Base-by-base conservation (phyloP, 2,329 filamentous ascomycete genomes). In the Botryosphaeria agaves region DNA sequence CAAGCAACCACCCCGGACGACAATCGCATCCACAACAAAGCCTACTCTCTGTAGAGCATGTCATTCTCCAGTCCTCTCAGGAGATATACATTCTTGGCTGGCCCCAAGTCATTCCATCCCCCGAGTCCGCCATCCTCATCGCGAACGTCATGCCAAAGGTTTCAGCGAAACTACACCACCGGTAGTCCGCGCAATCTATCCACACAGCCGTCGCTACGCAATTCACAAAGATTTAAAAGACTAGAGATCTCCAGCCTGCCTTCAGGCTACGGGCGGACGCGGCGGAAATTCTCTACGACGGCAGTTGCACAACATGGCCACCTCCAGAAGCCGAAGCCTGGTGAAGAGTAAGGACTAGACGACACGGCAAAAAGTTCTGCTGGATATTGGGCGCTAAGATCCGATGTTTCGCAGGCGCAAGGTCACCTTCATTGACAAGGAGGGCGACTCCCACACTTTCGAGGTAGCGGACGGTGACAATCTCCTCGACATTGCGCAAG, bases 391-490 rank as follows among this genome's bases (percentile, higher is more conserved):
- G n/a, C n/a, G n/a, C n/a, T n/a, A n/a, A n/a, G n/a, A n/a, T n/a
- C n/a, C 20, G 28, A 26, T 24, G 8, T 11, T 24, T 12, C 16
- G 8, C 39, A 91, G 84, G 53, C 69, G 92, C 34, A 78, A 80
- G 48, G 69, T 98, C 16, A 92, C 85, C 0, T 94, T 95, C 51
- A 69, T 95, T 41, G 85, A 94, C 54, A 94, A 95, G 56, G 84
- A 94, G 14, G 76, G 76, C 30, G 62, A 70, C 18, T 66, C 74
- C 40, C 67, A 81, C 52, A 81, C 76, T 36, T 72, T 94, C 45
- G 73, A 77, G 35, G 87, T 94, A 6, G 64, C 72, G 9, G 73
- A 79, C 43, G 89, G 89, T 29, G 84, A 93, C 55, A 98, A 98
- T 53, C 63, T 98, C 32, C 66, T 98, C 32, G 87, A 95, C 47